Conservation (phyloP, 2,329 filamentous ascomycete genomes). For the Sporothrix mexicana region DNA sequence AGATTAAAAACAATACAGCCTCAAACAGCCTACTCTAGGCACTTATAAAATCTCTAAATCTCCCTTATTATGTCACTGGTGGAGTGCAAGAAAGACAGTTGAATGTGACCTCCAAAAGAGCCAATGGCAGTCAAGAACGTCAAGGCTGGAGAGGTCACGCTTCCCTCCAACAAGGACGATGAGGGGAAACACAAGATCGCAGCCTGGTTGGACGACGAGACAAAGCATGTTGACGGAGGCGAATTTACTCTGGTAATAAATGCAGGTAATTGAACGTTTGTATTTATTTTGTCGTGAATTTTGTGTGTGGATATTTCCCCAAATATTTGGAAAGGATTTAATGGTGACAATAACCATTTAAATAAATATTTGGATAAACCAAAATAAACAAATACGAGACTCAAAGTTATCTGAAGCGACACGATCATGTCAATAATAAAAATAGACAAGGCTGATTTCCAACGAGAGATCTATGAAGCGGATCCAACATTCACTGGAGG, state of each 20-base stretch:
- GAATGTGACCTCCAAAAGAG: neutral
- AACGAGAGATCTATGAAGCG: too few relatives aligned
- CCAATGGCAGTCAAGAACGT: neutral
- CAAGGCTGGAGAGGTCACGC: conserved; percentile 4
- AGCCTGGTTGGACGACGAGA: neutral
- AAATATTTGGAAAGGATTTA: too few relatives aligned
- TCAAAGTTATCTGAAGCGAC: too few relatives aligned
- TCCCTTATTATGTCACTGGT: conserved; percentile 9
- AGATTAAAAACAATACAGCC: neutral
- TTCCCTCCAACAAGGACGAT: neutral
- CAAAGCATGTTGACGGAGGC: conserved; percentile 18
- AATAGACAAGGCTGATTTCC: too few relatives aligned
- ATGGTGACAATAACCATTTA: too few relatives aligned
- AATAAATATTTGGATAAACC: neutral
- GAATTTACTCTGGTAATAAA: neutral
- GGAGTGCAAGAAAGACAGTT: neutral
- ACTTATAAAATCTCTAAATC: neutral
- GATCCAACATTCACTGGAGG: too few relatives aligned
- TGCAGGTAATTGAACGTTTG: too few relatives aligned
- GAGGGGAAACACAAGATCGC: neutral
- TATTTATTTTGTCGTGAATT: too few relatives aligned
- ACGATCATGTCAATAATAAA: too few relatives aligned
- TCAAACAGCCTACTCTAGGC: neutral
- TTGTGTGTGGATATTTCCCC: too few relatives aligned
- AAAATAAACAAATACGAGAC: too few relatives aligned